phyloP scores from a whole-genome alignment of 1,139 yeast species.

The Saccharomycopsis hybrid region DNA sequence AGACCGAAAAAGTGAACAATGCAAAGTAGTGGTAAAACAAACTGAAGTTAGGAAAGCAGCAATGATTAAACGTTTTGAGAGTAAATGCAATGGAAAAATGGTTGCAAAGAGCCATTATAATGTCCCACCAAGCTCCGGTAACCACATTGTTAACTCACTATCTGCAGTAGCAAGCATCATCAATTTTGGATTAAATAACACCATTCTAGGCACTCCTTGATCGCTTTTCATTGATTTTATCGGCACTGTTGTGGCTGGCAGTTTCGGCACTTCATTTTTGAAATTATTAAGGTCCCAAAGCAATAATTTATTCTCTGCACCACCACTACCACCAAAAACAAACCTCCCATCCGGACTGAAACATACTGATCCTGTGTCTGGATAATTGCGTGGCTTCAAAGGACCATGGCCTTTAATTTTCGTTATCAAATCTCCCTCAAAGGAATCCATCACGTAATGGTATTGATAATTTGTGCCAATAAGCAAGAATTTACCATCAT shows the following conservation, averaged over 20 bases:
- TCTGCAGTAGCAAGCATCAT: slow-evolving; percentile 82
- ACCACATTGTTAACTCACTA: slow-evolving; percentile 23
- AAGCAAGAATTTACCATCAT: slow-evolving; percentile 71
- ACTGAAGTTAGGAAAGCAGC: too few species aligned
- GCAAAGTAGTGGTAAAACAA: too few species aligned
- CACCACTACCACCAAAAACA: slow-evolving; percentile 59
- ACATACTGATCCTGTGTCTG: slow-evolving; percentile 54
- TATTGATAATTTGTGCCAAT: slow-evolving; percentile 48
- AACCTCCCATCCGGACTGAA: slow-evolving; percentile 80
- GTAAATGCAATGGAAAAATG: too few species aligned
- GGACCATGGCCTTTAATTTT: slow-evolving; percentile 41
- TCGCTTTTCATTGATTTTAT: slow-evolving; percentile 28
- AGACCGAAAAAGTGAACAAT: too few species aligned
- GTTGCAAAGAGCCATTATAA: too few species aligned
- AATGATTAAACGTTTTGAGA: too few species aligned
- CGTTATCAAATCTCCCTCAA: slow-evolving; percentile 55
- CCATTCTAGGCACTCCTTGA: slow-evolving; percentile 47
- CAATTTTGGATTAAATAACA: slow-evolving; percentile 72
- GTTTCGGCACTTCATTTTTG: slow-evolving; percentile 27
- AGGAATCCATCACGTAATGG: slow-evolving; percentile 67
- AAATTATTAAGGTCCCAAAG: slow-evolving; percentile 49
- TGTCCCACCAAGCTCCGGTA: slow-evolving; percentile 15
- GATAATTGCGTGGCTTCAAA: slow-evolving; percentile 39
- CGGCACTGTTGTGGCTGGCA: slow-evolving; percentile 22
- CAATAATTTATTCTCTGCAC: slow-evolving; percentile 41